Evolutionary conservation across 108 stramenopile species (phyloP), one percentile per base, ranked within the genome.

Genomic region (Tribonema minus): DNA sequence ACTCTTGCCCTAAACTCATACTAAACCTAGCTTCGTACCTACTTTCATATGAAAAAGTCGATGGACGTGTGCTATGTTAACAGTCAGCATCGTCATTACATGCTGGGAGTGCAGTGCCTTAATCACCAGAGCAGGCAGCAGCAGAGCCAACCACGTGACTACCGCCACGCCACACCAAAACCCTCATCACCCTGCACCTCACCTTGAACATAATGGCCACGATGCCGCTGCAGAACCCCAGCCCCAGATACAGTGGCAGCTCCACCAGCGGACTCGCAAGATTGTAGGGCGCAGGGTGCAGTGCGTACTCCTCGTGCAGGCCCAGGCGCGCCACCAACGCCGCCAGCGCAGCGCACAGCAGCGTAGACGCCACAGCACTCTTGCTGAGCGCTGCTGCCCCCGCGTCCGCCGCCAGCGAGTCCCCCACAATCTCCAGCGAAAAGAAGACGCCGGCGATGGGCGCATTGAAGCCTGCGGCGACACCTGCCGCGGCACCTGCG

Each of bases 361-460:
- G 78, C 3, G 78, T 70, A 33, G 67, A 65, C 23, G 76, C 76
- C 28, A 78, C 58, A 33, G 39, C 67, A 3, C 65, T 58, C 60
- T 78, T 78, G 76, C 76, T 78, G 61, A 54, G 20, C 9, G 46
- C 9, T 15, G 46, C 15, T 23, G 59, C 72, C 20, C 28, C 61
- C 0, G 68, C 41, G 60, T 30, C 15, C 67, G 27, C 9, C 71
- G 81, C 33, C 87, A 41, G 67, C 68, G 85, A n/a, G 81, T 72
- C 32, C 84, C 62, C 33, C 71, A 81, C 39, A 90, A 84, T 27
- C 76, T 95, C 95, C 76, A 95, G 75, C 2, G 93, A 91, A 85
- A 94, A 96, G 74, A 96, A 96, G 6, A 93, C 91, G 27, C 95
- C 95, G 27, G 92, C 89, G 59, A 96, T 74, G 12, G 95, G 95